phyloP scores from a whole-genome alignment of 345 rosid genomes.

The Boechera divaricarpa region DNA sequence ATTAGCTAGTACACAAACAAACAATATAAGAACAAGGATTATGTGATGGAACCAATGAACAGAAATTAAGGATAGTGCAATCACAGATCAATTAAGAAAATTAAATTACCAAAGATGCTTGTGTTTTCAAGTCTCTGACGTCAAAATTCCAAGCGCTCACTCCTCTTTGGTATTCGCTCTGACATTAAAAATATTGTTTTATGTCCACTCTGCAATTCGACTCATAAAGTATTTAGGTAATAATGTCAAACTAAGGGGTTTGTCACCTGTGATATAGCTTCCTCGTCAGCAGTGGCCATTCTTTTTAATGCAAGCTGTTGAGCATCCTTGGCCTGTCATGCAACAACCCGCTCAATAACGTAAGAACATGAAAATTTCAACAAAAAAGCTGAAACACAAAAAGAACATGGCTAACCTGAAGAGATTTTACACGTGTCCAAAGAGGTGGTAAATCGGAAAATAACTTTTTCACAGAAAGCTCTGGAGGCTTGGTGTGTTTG shows the following conservation, averaged over 20 bases:
- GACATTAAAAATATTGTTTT: constrained; percentile 31
- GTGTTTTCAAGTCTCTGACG: constrained; percentile 89
- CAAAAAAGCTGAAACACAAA: constrained; percentile 29
- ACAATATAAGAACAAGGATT: constrained; percentile 20
- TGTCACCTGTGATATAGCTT: constrained; percentile 89
- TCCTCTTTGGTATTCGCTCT: constrained; percentile 99
- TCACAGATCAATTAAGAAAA: constrained; percentile 13
- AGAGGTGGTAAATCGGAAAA: constrained; percentile 88
- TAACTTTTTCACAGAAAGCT: constrained; percentile 75
- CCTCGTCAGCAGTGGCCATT: constrained; percentile 98
- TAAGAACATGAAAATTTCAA: constrained; percentile 11
- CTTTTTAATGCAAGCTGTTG: constrained; percentile 87
- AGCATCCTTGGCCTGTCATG: constrained; percentile 88
- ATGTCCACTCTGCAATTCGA: constrained; percentile 18
- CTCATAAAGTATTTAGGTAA: constrained; percentile 9
- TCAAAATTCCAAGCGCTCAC: constrained; percentile 99
- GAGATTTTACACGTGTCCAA: constrained; percentile 91
- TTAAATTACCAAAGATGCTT: constrained; percentile 85
- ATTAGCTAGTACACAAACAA: constrained; percentile 56
- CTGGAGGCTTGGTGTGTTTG: constrained; percentile 92
- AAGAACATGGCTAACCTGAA: constrained; percentile 64
- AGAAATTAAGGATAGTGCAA: constrained; percentile 16
- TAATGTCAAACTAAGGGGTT: constrained; percentile 25
- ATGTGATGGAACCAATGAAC: constrained; percentile 24
- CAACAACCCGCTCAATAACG: constrained; percentile 37